A percentile compares a stretch with the other conserved stretches of the same genome.
Evolutionary conservation across 2,329 filamentous ascomycete genomes (phyloP).

Genomic region (Colletotrichum karsti): DNA sequence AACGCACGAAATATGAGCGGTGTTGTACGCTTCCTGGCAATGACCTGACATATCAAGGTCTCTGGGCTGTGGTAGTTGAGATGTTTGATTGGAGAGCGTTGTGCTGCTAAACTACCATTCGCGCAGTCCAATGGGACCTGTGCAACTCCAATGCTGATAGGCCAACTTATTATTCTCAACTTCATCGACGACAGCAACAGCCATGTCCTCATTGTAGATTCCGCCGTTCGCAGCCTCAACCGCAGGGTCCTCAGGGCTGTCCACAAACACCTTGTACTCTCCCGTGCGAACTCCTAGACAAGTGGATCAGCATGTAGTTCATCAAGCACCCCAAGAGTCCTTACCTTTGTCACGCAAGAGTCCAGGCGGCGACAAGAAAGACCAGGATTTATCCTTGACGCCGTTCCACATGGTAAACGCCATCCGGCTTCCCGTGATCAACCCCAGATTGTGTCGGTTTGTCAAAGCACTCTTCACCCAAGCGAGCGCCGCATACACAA

Average conservation of each 20-base stretch:
- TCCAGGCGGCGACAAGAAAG: not conserved
- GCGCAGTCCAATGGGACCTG: not conserved
- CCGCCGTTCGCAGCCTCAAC: not conserved
- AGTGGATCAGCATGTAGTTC: not conserved
- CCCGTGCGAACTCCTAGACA: not conserved
- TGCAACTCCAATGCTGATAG: slow-evolving; percentile 1
- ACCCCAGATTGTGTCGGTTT: not conserved
- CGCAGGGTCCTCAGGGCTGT: not conserved
- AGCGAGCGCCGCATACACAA: not conserved
- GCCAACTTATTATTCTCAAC: not conserved
- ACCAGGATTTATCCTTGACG: not conserved
- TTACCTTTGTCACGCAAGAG: not conserved
- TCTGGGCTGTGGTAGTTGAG: no score
- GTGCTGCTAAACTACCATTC: not conserved
- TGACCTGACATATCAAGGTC: no score
- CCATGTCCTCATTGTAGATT: slow-evolving; percentile 4
- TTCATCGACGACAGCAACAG: not conserved
- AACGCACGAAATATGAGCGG: no score
- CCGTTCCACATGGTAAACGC: not conserved
- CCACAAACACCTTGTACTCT: not conserved
- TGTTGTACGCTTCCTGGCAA: no score
- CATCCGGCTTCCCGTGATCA: not conserved
- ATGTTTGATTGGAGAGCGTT: no score
- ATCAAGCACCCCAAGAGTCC: not conserved
- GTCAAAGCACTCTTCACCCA: not conserved